A percentile compares a stretch with the other conserved stretches of the same genome.
Evolutionary conservation across 73 alveolate species (phyloP).

Genomic region (Paramecium pentaurelia): DNA sequence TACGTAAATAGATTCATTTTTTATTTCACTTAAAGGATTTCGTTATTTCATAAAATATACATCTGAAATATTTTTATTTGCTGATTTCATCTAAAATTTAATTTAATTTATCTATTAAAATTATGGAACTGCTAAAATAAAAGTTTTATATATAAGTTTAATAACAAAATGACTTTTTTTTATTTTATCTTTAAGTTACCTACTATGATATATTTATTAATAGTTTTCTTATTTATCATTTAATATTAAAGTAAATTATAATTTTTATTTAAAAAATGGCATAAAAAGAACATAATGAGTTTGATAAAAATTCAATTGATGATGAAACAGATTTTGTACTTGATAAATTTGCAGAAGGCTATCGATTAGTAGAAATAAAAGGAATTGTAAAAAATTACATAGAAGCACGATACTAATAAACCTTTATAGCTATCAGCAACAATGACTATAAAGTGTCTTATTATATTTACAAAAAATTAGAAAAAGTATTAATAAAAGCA

Average conservation of each 20-base stretch:
- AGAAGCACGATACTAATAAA: not conserved
- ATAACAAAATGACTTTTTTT: too few species aligned
- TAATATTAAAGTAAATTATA: not conserved
- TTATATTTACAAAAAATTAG: not conserved
- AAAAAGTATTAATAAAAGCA: not conserved
- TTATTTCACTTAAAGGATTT: not conserved
- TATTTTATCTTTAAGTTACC: too few species aligned
- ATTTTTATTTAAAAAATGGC: not conserved
- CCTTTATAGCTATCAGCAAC: not conserved
- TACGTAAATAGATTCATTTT: not conserved
- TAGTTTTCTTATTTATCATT: not conserved
- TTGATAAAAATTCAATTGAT: not conserved
- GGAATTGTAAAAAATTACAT: not conserved
- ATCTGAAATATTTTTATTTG: not conserved
- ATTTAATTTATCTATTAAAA: not conserved
- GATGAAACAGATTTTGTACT: slow-evolving; percentile 37
- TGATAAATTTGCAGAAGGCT: slow-evolving; percentile 27
- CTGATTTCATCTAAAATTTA: not conserved
- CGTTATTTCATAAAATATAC: not conserved
- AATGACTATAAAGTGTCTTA: not conserved
- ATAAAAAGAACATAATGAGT: not conserved
- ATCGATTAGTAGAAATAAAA: not conserved
- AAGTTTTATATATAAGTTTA: too few species aligned
- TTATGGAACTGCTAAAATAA: not conserved
- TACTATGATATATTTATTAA: too few species aligned